Evolutionary conservation across 495 filamentous ascomycete species (phyloP), one percentile per base, ranked within the genome.

Genomic region (Rostrohypoxylon terebratum): DNA sequence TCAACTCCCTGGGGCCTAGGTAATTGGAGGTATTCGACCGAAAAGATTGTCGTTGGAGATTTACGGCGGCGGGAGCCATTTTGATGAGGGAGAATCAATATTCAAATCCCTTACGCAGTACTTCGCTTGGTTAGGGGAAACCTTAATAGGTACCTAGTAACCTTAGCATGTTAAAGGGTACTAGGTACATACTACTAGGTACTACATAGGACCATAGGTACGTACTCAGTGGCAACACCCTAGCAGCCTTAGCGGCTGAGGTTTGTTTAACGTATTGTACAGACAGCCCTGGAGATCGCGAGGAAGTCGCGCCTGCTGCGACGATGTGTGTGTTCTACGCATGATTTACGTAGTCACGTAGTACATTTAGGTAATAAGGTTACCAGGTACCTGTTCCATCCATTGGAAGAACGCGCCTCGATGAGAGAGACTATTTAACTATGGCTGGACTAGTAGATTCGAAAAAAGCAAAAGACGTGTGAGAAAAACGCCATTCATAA

Each of bases 231-330:
- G 7, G 4, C 48, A 5, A n/a, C 23, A 13, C 23, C 48, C 23
- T n/a, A 53, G 47, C 9, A 54, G 50, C 13, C 50, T 16, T 25
- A 33, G 23, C 50, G 50, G 23, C 50, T 54, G 51, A 55, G 23
- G 51, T 55, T 33, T 55, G 36, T 55, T 55, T 55, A 55, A 55
- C 51, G 51, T 55, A n/a, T n/a, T n/a, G n/a, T n/a, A 23, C 51
- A 20, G 51, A 28, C 34, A 28, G n/a, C n/a, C n/a, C n/a, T n/a
- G n/a, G n/a, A n/a, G 21, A 55, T 55, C 14, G 36, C 51, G 31
- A 28, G 51, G 6, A 2, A 7, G 11, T 31, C 31, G 28, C 51
- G 51, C 51, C 28, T 55, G 14, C 20, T 55, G 51, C 51, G 51
- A 55, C 51, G 28, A 31, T 23, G 21, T 36, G 51, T 55, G n/a